Evolutionary conservation across 768 basidiomycete species (phyloP), one percentile per base, ranked within the genome.

Genomic region (Agaricus sinodeliciosus): DNA sequence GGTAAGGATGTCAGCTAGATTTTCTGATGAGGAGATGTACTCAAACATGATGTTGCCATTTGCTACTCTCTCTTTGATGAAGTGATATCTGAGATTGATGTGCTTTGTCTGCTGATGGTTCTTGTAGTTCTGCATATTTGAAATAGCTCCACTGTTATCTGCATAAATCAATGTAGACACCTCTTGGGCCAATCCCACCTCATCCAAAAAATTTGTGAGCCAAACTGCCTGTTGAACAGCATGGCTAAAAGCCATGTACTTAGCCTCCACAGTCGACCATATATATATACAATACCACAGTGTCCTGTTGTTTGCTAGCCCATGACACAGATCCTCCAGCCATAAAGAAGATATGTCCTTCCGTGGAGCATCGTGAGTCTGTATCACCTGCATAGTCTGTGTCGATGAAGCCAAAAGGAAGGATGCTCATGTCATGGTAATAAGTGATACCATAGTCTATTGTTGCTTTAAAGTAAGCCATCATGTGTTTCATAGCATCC

Each of bases 71-170:
- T 22, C 22, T 3, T 22, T 22, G 22, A 71, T 58, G 45, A 61
- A 67, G 48, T 71, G 68, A 51, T 67, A 66, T 13, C 63, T 62
- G 12, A 66, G 60, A 46, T 70, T 64, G 51, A 74, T 73, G 61
- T 74, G 72, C 49, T 73, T 74, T 4, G 69, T 67, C 3, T 63
- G 53, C 11, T 64, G 51, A 27, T 68, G 67, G 47, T 62, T 63
- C 26, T 58, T 53, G 0, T 52, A 34, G 27, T 58, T 56, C 15
- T 56, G 57, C 2, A 63, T 50, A 15, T 68, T 59, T 0, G 47
- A 55, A 28, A 66, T 63, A 7, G 61, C 61, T 4, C 60, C 53
- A 47, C 63, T 58, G 41, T 67, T 67, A 57, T 69, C 65, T 25
- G 46, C 57, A 31, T 45, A 55, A 39, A 51, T 49, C 18, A 35